Percentiles rank a stretch among this genome's conserved stretches.
phyloP scores from a whole-genome alignment of 495 filamentous ascomycete genomes.

The Amorphotheca resinae region DNA sequence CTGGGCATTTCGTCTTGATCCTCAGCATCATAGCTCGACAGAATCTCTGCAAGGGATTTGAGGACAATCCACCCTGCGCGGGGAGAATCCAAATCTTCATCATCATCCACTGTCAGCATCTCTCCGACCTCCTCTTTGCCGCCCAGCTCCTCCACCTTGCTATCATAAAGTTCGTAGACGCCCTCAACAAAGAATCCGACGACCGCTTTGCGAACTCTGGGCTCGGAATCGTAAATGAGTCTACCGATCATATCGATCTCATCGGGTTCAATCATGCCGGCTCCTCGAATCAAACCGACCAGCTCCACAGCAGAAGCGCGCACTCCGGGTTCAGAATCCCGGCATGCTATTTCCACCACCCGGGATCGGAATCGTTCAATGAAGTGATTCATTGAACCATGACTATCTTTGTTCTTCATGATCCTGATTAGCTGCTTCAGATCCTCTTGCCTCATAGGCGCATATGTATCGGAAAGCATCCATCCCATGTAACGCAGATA shows the following conservation, averaged over 20 bases:
- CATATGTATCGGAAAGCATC: slow-evolving; percentile 70
- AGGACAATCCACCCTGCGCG: slow-evolving; percentile 77
- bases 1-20: slow-evolving; percentile 28
- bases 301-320: slow-evolving; percentile 67
- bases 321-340: slow-evolving; percentile 65
- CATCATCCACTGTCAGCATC: slow-evolving; percentile 36
- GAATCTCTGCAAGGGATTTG: slow-evolving; percentile 75
- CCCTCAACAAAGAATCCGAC: slow-evolving; percentile 81
- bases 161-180: slow-evolving; percentile 68
- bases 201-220: slow-evolving; percentile 72
- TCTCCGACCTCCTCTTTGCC: slow-evolving; percentile 68
- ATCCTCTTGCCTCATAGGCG: slow-evolving; percentile 58
- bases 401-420: slow-evolving; percentile 52
- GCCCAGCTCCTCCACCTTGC: slow-evolving; percentile 70
- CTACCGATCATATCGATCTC: slow-evolving; percentile 79
- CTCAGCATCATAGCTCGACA: slow-evolving; percentile 62
- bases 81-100: slow-evolving; percentile 62
- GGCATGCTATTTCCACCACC: slow-evolving; percentile 85
- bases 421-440: slow-evolving; percentile 69
- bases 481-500: slow-evolving; percentile 91
- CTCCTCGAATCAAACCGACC: slow-evolving; percentile 67
- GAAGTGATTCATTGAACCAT: slow-evolving; percentile 68
- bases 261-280: slow-evolving; percentile 74
- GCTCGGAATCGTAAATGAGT: slow-evolving; percentile 77
- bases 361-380: slow-evolving; percentile 78